Conservation (phyloP, 257 asterid genomes). For the Linaria vulgaris region DNA sequence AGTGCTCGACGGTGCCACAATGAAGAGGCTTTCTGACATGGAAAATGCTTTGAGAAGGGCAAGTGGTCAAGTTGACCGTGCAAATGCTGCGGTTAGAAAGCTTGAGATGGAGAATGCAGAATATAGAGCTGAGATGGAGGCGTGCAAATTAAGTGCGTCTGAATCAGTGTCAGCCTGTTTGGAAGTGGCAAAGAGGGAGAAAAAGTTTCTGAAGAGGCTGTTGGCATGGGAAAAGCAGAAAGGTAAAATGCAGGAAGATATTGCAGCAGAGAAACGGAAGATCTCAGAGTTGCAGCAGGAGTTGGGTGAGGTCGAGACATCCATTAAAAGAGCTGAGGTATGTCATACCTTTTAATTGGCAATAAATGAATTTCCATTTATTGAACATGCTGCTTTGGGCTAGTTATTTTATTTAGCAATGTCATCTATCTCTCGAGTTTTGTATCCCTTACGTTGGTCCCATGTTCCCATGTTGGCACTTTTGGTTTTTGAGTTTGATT, state of each 20-base stretch:
- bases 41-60: slow-evolving; percentile 84
- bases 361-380: slow-evolving; percentile 5
- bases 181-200: slow-evolving; percentile 91
- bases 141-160: slow-evolving; percentile 85
- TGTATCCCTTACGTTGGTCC: neutral
- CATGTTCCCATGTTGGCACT: slow-evolving; percentile 9
- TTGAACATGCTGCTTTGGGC: slow-evolving; percentile 1
- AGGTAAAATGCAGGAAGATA: slow-evolving; percentile 84
- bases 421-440: neutral
- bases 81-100: slow-evolving; percentile 75
- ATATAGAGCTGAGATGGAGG: slow-evolving; percentile 93
- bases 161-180: slow-evolving; percentile 68
- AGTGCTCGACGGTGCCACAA: slow-evolving; percentile 58
- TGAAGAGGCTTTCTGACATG: slow-evolving; percentile 73
- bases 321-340: slow-evolving; percentile 81
- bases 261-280: slow-evolving; percentile 63
- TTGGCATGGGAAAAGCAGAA: slow-evolving; percentile 88
- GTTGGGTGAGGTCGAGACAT: slow-evolving; percentile 58
- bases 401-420: neutral
- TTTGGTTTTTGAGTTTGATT: neutral
- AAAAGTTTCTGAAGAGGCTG: slow-evolving; percentile 72
- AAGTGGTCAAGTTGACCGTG: slow-evolving; percentile 80
- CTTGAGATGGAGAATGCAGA: slow-evolving; percentile 87
- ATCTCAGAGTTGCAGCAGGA: slow-evolving; percentile 55
- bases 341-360: slow-evolving; percentile 20